These are phyloP conservation scores for Lepiota brunneoincarnata DNA, from an alignment of 768 basidiomycete genomes.

Conservation along the genomic window DNA sequence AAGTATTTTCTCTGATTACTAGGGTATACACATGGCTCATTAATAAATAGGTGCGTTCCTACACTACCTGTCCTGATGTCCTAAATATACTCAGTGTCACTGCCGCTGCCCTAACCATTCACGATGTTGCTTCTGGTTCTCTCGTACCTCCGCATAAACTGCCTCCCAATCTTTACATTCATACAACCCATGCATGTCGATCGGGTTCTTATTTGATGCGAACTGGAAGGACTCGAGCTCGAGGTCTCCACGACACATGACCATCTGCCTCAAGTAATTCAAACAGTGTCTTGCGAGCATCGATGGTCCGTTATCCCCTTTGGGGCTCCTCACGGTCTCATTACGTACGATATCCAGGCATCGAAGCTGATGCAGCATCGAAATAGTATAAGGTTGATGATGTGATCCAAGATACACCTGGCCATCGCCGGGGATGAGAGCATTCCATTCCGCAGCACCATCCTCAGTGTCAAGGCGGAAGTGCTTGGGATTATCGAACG, in stretches of 20 bases:
- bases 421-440: conserved; percentile 21
- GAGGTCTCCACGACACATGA: conserved; percentile 13
- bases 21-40: no score
- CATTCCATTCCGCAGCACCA: conserved; percentile 23
- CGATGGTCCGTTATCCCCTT: conserved; percentile 14
- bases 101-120: conserved; percentile 12
- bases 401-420: conserved; percentile 21
- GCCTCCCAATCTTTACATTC: conserved; percentile 34
- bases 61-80: no score
- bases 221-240: conserved; percentile 19
- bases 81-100: no score
- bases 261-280: conserved; percentile 18
- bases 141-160: conserved; percentile 26
- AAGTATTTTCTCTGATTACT: no score
- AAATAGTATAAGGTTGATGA: conserved; percentile 27
- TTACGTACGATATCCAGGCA: conserved; percentile 30
- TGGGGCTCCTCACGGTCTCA: neutral
- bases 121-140: conserved; percentile 23
- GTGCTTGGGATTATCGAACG: conserved; percentile 30
- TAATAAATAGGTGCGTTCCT: no score
- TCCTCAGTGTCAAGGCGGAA: conserved; percentile 26
- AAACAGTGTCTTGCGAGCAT: conserved; percentile 14
- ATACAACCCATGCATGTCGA: conserved; percentile 26
- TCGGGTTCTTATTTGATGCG: conserved; percentile 29
- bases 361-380: conserved; percentile 35